phyloP scores from a whole-genome alignment of 495 filamentous ascomycete genomes.

The Letharia columbiana region DNA sequence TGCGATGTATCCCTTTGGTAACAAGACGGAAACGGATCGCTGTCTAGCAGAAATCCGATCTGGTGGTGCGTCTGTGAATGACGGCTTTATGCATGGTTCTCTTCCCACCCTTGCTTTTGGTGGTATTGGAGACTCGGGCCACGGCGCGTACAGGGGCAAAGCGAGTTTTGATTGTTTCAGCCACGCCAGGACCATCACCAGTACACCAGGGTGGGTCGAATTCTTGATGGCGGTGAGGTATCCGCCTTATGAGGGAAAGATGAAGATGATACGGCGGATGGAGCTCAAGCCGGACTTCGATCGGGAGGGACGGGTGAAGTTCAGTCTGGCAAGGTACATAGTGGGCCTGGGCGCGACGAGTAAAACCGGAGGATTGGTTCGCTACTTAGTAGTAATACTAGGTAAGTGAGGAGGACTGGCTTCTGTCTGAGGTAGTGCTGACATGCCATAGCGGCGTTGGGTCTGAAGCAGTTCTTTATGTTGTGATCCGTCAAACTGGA shows the following conservation, averaged over 20 bases:
- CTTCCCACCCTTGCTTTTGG: conserved; percentile 78
- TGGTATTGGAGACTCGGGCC: conserved; percentile 79
- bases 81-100: conserved; percentile 68
- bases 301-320: conserved; percentile 56
- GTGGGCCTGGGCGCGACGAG: conserved; percentile 40
- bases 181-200: conserved; percentile 66
- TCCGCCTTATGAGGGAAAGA: conserved; percentile 62
- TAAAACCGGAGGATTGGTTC: conserved; percentile 33
- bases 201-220: conserved; percentile 76
- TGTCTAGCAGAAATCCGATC: conserved; percentile 59
- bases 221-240: conserved; percentile 65
- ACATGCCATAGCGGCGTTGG: conserved; percentile 2
- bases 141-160: conserved; percentile 75
- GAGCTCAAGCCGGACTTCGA: conserved; percentile 72
- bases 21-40: conserved; percentile 62
- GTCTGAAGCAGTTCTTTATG: conserved; percentile 8
- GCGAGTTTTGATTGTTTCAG: conserved; percentile 78
- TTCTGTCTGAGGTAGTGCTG: background rate
- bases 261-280: conserved; percentile 49
- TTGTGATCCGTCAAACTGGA: background rate
- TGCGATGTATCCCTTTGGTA: conserved; percentile 75
- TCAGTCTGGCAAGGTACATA: conserved; percentile 39
- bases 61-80: conserved; percentile 74
- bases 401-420: conserved; percentile 32
- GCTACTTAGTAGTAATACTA: conserved; percentile 34